Conservation (phyloP, 108 stramenopile species). For the Cyclostephanos invisitatus region DNA sequence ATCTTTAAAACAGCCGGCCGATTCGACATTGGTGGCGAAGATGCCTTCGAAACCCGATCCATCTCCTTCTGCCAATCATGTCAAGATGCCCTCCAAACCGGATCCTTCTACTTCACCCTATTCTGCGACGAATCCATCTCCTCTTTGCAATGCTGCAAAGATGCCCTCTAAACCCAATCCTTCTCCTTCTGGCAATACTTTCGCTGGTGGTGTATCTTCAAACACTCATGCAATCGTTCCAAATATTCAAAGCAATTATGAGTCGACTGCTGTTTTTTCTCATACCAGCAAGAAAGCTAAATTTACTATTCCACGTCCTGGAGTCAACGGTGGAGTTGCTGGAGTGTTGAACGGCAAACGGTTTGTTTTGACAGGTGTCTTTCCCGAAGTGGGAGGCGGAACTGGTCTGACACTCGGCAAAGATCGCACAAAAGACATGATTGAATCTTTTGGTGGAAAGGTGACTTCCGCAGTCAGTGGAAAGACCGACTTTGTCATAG, state of each 20-base stretch:
- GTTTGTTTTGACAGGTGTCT: conserved; percentile 62
- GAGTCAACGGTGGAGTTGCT: conserved; percentile 47
- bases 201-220: conserved; percentile 16
- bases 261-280: conserved; percentile 13
- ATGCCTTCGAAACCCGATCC: not conserved
- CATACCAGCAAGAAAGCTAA: conserved; percentile 25
- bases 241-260: not conserved
- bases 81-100: not conserved
- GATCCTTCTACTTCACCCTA: not conserved
- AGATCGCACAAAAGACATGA: conserved; percentile 45
- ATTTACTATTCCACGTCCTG: conserved; percentile 56
- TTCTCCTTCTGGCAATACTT: not conserved
- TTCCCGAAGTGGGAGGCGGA: conserved; percentile 71
- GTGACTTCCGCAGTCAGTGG: conserved; percentile 54
- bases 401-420: conserved; percentile 56
- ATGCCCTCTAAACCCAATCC: not conserved
- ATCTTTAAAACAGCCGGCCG: not conserved
- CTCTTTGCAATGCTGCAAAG: not conserved
- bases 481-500: conserved; percentile 56
- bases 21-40: not conserved
- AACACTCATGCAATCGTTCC: conserved; percentile 18
- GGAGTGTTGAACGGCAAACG: conserved; percentile 43
- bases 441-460: conserved; percentile 51
- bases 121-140: not conserved
- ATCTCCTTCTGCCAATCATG: not conserved